Evolutionary conservation across 116 monocot species (phyloP).

Genomic region (Dioscorea cayenensis): DNA sequence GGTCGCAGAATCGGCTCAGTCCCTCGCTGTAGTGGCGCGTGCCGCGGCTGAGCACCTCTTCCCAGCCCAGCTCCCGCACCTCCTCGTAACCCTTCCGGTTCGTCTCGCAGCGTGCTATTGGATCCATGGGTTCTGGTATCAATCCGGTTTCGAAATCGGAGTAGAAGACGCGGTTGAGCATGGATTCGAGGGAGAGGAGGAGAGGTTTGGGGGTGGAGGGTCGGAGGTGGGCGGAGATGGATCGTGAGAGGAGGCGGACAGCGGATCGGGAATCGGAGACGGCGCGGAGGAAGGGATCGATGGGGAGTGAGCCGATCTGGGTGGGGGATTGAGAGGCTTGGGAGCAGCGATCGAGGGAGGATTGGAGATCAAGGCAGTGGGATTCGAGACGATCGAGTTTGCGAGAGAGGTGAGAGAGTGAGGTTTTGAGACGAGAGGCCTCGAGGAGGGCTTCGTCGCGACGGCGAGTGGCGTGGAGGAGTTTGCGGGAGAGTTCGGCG

Average conservation of each 20-base stretch:
- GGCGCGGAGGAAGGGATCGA: constrained; percentile 45
- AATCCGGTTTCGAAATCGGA: constrained; percentile 52
- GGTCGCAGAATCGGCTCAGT: constrained; percentile 81
- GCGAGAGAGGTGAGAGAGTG: constrained; percentile 57
- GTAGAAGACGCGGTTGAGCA: constrained; percentile 71
- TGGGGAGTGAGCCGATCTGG: neutral
- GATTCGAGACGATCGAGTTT: constrained; percentile 56
- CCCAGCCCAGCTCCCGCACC: constrained; percentile 56
- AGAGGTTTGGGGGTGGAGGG: constrained; percentile 10
- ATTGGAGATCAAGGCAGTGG: constrained; percentile 33
- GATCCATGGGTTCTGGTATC: constrained; percentile 30
- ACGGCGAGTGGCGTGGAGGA: constrained; percentile 41
- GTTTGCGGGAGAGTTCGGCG: constrained; percentile 70
- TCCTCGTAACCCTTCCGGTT: constrained; percentile 33
- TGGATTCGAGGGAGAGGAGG: constrained; percentile 27
- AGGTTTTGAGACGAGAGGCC: constrained; percentile 52
- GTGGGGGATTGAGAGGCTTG: neutral
- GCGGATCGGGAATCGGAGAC: constrained; percentile 45
- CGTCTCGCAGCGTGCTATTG: constrained; percentile 30
- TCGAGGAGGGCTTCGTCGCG: constrained; percentile 67
- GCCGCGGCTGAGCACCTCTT: constrained; percentile 64
- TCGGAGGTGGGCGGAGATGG: constrained; percentile 34
- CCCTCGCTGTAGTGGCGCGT: constrained; percentile 63
- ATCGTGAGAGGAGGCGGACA: constrained; percentile 45
- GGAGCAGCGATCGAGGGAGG: constrained; percentile 12